Evolutionary conservation across 2,329 filamentous ascomycete genomes (phyloP), one percentile per base, ranked within the genome.

Genomic region (Pseudocercospora crystallina): DNA sequence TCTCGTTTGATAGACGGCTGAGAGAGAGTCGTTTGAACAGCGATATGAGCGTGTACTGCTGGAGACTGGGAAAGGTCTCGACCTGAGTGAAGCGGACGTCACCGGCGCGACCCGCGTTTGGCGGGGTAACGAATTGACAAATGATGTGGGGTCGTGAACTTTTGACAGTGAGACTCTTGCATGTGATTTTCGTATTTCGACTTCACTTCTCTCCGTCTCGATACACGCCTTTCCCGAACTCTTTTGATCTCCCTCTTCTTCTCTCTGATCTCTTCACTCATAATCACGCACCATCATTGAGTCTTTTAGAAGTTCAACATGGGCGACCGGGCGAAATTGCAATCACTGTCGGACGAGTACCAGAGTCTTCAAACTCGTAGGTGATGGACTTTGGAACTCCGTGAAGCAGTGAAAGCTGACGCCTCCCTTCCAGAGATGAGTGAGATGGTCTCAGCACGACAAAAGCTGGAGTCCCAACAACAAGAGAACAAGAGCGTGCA

Each of bases 401-500:
- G 20, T 26, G 20, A 7, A 26, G 20, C 20, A 3, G 7, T 7
- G 20, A 26, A 26, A 26, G 15, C 40, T 41, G 8, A 44, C 32
- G 1, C 13, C 8, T 5, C 42, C 13, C 49, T 47, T 32, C 20
- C 61, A 96, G 94, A 97, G 62, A 80, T 97, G 48, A 87, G 90
- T 70, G 81, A 78, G 37, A 76, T 83, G 13, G 83, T 97, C 20
- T 79, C 84, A 38, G 87, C 90, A 8, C 83, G 91, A 57, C 91
- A 99, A 74, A 95, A 88, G 73, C 83, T 99, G 5, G 91, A 96
- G 69, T 88, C 90, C 5, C 94, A 99, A 71, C 88, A 88, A 69
- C 89, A 96, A 67, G 94, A 99, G 71, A 99, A 97, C 68, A 75
- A 85, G 42, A 85, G 87, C 12, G 94, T 99, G 8, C 84, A 95